phyloP scores from a whole-genome alignment of 2,329 filamentous ascomycete genomes.

The Catunica adiposa region DNA sequence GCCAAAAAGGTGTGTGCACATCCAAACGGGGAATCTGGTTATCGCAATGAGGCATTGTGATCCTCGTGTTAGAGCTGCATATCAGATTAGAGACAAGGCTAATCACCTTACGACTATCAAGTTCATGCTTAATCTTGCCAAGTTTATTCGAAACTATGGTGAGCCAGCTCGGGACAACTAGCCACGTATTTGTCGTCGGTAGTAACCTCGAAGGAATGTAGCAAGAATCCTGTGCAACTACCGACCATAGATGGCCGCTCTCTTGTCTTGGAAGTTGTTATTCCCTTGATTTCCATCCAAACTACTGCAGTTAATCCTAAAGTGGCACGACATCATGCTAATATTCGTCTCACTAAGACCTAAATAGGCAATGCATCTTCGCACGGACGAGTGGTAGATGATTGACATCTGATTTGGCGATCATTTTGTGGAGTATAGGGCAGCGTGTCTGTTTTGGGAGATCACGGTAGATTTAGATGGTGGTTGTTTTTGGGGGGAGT shows the following conservation, averaged over 20 bases:
- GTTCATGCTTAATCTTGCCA: background rate
- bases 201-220: no score
- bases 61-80: background rate
- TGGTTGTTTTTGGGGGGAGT: background rate
- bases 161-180: no score
- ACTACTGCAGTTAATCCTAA: background rate
- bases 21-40: background rate
- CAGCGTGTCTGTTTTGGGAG: background rate
- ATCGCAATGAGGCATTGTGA: background rate
- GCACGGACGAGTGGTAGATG: background rate
- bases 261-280: background rate
- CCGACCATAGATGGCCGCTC: background rate
- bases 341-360: background rate
- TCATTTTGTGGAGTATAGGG: background rate
- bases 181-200: no score
- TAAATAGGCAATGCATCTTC: background rate
- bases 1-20: background rate
- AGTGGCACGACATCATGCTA: background rate
- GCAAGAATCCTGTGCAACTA: background rate
- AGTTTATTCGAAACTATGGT: background rate
- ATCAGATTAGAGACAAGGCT: no score
- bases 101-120: background rate
- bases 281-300: background rate
- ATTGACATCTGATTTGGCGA: slow-evolving; percentile 1
- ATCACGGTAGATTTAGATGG: background rate